These are phyloP conservation scores for Bruguiera gymnorhiza DNA, from an alignment of 345 rosid species.

Conservation along the genomic window DNA sequence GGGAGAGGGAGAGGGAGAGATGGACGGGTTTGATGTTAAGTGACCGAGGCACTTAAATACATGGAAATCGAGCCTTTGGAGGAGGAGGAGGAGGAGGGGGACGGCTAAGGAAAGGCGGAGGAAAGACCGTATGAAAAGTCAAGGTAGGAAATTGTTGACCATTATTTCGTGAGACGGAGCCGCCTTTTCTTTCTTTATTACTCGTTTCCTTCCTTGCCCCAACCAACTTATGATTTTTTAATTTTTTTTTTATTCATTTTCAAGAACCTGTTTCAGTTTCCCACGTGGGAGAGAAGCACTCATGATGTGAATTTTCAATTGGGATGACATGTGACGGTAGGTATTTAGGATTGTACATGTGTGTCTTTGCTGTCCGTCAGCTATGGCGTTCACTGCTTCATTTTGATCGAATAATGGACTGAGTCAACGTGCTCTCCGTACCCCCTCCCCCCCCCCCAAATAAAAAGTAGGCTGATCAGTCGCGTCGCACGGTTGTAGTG, in stretches of 20 bases:
- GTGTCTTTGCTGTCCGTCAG: neutral
- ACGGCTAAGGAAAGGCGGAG: neutral
- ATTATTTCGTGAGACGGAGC: slow-evolving; percentile 10
- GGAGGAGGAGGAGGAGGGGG: neutral
- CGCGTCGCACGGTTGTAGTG: neutral
- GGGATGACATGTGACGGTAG: neutral
- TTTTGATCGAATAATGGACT: neutral
- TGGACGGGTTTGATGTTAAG: neutral
- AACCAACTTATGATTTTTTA: neutral
- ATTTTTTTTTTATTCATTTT: neutral
- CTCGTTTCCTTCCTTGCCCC: neutral
- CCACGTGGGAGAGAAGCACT: no score
- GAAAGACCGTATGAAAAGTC: slow-evolving; percentile 17
- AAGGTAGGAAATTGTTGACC: slow-evolving; percentile 37
- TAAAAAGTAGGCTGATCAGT: neutral
- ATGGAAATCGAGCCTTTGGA: neutral
- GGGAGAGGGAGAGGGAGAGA: slow-evolving; percentile 5
- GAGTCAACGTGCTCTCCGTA: neutral
- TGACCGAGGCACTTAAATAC: neutral
- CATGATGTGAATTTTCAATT: neutral
- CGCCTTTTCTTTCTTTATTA: slow-evolving; percentile 32
- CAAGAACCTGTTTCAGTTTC: no score
- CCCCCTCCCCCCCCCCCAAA: neutral
- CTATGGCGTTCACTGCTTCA: neutral
- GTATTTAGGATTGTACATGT: neutral